Conservation (phyloP, 176 grass and related monocot genomes). For the Hyparrhenia diplandra region DNA sequence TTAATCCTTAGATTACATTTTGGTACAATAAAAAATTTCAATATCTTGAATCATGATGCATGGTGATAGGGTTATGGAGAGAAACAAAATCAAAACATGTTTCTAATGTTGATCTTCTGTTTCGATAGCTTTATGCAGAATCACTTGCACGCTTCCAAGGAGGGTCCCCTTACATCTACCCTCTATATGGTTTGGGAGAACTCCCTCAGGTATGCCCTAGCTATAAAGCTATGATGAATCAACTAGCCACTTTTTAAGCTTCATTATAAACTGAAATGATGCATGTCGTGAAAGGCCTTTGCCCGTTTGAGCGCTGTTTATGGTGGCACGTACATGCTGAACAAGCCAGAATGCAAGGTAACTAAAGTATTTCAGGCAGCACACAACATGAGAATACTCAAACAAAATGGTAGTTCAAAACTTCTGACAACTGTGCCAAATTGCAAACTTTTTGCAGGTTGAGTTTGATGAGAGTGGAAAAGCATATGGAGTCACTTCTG, state of each 20-base stretch:
- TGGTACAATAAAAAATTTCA: background rate
- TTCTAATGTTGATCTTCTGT: background rate
- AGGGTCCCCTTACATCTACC: constrained; percentile 93
- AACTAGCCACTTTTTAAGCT: background rate
- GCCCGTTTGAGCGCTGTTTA: constrained; percentile 98
- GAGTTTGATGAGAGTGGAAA: constrained; percentile 86
- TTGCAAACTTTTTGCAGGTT: constrained; percentile 48
- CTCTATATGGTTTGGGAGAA: constrained; percentile 88
- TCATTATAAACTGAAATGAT: constrained; percentile 22
- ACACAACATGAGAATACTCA: background rate
- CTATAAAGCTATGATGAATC: background rate
- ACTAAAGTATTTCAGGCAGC: background rate
- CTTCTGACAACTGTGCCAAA: constrained; percentile 11
- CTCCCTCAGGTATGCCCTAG: constrained; percentile 71
- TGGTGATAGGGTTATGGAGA: background rate
- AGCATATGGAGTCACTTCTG: constrained; percentile 87
- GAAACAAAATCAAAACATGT: background rate
- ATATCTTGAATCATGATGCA: background rate
- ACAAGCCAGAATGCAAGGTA: constrained; percentile 99
- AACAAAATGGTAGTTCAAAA: background rate
- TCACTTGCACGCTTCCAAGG: constrained; percentile 97
- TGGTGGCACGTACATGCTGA: constrained; percentile 97
- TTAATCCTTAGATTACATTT: background rate
- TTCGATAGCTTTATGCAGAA: constrained; percentile 73
- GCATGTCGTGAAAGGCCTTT: constrained; percentile 50